Evolutionary conservation across 169 alveolate species (phyloP), one percentile per base, ranked within the genome.

Genomic region (Eimeria sp.): DNA sequence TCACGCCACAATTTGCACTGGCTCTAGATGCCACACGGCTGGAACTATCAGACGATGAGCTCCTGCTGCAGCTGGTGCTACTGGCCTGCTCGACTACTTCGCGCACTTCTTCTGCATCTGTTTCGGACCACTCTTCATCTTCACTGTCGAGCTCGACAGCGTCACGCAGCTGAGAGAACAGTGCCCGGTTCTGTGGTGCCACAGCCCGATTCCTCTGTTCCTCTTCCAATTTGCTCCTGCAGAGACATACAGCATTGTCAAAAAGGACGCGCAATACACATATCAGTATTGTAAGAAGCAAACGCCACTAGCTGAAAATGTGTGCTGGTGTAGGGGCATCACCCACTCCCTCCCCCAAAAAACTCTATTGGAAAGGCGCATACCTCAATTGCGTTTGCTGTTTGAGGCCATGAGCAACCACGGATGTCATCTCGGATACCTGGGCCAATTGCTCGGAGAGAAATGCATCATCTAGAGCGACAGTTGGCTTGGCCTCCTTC

Each of bases 21-120:
- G 92, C 27, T 18, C 20, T 4, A 58, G 63, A 10, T 4, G 94
- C 70, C 40, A 20, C 65, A 11, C 27, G 27, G 61, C 82, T 65
- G 45, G 20, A 14, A 18, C 70, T 58, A 43, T 45, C 54, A 9
- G 65, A 40, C 14, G 63, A 43, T 43, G 70, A 65, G 91, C 95
- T 65, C 58, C 97, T 80, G 95, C 95, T 83, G 76, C 95, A 49
- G 75, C 76, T 89, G 76, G 51, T 72, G 87, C 58, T 51, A 82
- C 95, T 72, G 61, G 51, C 87, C 40, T 34, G 34, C 75, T 49
- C 76, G 63, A 22, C 78, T n/a, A 43, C 43, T 11, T 27, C 4
- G 84, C 84, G 6, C 47, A 13, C 58, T 58, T 57, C 78, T 20
- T 40, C 92, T 65, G 40, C 94, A 40, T 87, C 94, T 65, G 65